Evolutionary conservation across 1,139 yeast genomes (phyloP), one percentile per base, ranked within the genome.

Genomic region (Tardiomyces depauwii): DNA sequence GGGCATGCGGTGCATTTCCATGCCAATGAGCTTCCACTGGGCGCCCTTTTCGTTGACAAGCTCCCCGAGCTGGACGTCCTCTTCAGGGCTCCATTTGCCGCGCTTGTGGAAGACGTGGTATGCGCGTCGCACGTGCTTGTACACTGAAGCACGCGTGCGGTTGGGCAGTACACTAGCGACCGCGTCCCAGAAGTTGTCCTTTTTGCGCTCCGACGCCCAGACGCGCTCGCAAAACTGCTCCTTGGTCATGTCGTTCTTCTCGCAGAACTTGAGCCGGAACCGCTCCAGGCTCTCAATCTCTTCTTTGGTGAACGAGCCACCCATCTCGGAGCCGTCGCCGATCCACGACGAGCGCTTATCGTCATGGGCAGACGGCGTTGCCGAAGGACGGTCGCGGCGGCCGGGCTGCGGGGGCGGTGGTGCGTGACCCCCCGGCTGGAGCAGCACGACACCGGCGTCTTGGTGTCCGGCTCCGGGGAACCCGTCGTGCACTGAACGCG

Each of bases 181-280:
- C 32, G 76, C 71, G 53, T 84, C 94, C 97, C 97, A 89, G 57
- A 89, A 87, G 53, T 77, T 80, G 63, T 88, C 96, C 64, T 85
- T 86, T 52, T 78, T 78, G 21, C 96, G 74, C 53, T 83, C 91
- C 52, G 78, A 78, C 7, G 89, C 72, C 97, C 97, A 89, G 36
- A 89, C 85, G 42, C 96, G 70, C 53, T 79, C 78, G 62, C 95
- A 83, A 5, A 87, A 75, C 46, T 82, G 83, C 44, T 76, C 76
- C 46, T 87, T 69, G 4, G 80, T 71, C 64, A 85, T 68, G 39
- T 73, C 73, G 57, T 82, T 72, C 49, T 79, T 70, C 43, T 68
- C 71, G 55, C 85, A 79, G 60, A 84, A 88, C 16, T 82, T 82
- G 14, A 68, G 67, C 53, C 88, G 78, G 55, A 84, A 87, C 48